Evolutionary conservation across 2,329 filamentous ascomycete species (phyloP), one percentile per base, ranked within the genome.

Genomic region (Claviceps spartinae): DNA sequence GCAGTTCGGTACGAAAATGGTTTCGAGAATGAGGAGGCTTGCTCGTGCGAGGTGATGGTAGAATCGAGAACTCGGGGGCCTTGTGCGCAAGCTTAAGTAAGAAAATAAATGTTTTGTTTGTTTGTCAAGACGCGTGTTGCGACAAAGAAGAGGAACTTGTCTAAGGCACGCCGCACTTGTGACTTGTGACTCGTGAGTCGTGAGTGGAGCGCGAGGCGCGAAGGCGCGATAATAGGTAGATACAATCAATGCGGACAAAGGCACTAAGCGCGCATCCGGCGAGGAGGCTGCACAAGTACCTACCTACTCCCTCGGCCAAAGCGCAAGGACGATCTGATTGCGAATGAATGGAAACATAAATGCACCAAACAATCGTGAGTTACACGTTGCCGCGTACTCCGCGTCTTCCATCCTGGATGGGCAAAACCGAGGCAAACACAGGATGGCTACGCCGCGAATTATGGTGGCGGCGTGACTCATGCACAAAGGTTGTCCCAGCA

Each of bases 401-500:
- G 40, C 20, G 44, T 34, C 30, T 34, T 34, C 30, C 30, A 20
- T 45, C 44, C 14, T 48, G 30, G 16, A 52, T 43, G 40, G 22
- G 20, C 11, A 22, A 22, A 36, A 26, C 22, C 20, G 18, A n/a
- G 14, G 44, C 47, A 44, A 44, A 50, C 30, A 34, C 38, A 50
- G 38, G 18, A 37, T 49, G 52, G 37, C 18, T 14, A 22, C 14
- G 9, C 20, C 8, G 41, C 41, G 20, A 5, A 5, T 5, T 3
- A 2, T 5, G 22, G 20, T 18, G 24, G n/a, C 18, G 51, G 4
- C 20, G 34, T 18, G 42, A 49, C 47, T 47, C 43, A 48, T 43
- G 48, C 48, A 54, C 5, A 5, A 11, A 14, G 40, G 52, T 54
- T 49, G 50, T 49, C 52, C 36, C 45, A 36, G 52, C 52, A 54